Percentiles rank a stretch among this genome's conserved stretches.
Conservation (phyloP, 2,329 filamentous ascomycete genomes). For the Phaeophleospora eucalypticola region DNA sequence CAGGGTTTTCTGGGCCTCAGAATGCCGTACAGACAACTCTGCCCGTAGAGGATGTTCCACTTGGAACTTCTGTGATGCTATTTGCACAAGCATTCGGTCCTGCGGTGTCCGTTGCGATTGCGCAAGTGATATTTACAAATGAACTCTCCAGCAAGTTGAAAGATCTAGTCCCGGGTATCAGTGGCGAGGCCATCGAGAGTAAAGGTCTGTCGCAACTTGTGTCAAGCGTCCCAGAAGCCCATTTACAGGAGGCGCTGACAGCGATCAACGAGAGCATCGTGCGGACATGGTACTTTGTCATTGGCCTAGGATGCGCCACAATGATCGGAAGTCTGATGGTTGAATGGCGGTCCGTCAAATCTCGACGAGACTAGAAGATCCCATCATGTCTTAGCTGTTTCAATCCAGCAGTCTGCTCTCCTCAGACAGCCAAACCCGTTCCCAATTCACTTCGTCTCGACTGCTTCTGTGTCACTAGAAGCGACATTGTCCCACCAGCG, state of each 20-base stretch:
- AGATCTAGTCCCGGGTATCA: slow-evolving; percentile 4
- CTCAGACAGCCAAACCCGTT: too few species aligned
- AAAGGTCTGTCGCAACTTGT: slow-evolving; percentile 20
- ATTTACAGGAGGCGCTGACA: slow-evolving; percentile 15
- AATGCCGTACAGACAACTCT: slow-evolving; percentile 32
- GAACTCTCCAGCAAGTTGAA: slow-evolving; percentile 14
- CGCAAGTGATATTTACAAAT: slow-evolving; percentile 22
- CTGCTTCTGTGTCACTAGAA: too few species aligned
- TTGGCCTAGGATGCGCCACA: slow-evolving; percentile 23
- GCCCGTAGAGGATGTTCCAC: slow-evolving; percentile 23
- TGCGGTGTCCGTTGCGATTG: slow-evolving; percentile 16
- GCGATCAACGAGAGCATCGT: slow-evolving; percentile 28
- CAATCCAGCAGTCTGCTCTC: too few species aligned
- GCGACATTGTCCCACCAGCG: slow-evolving; percentile 4
- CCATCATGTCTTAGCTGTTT: too few species aligned
- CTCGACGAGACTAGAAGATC: slow-evolving; percentile 10
- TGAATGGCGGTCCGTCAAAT: slow-evolving; percentile 31
- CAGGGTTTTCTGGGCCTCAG: slow-evolving; percentile 33
- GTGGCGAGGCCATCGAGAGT: slow-evolving; percentile 8
- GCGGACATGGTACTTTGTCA: slow-evolving; percentile 26
- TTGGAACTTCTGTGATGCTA: slow-evolving; percentile 32
- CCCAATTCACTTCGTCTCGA: too few species aligned
- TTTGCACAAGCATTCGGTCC: slow-evolving; percentile 29
- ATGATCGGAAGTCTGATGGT: slow-evolving; percentile 24
- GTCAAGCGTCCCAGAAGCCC: slow-evolving; percentile 9